Percentiles rank a stretch among this genome's conserved stretches.
These are phyloP conservation scores for Gracilaria caudata DNA, from an alignment of 23 red algal genomes.

Conservation along the genomic window DNA sequence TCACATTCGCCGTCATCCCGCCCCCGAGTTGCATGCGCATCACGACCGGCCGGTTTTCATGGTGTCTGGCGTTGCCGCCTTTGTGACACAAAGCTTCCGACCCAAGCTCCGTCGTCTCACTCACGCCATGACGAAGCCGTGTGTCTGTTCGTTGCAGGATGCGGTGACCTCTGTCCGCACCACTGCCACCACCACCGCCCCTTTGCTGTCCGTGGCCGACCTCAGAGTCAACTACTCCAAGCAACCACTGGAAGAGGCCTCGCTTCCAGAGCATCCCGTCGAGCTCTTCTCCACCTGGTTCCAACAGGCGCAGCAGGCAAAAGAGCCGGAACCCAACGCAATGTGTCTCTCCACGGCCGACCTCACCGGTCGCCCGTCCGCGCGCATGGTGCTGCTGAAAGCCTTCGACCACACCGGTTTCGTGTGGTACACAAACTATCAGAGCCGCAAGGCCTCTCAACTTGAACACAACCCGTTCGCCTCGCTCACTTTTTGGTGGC, in stretches of 20 bases:
- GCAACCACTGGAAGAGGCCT: slow-evolving; percentile 62
- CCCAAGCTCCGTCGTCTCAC: background rate
- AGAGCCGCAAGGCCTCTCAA: slow-evolving; percentile 76
- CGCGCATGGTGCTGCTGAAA: slow-evolving; percentile 89
- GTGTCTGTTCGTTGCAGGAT: background rate
- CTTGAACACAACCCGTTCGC: slow-evolving; percentile 78
- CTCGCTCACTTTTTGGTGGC: slow-evolving; percentile 95
- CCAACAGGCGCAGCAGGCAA: slow-evolving; percentile 57
- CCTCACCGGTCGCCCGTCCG: slow-evolving; percentile 56
- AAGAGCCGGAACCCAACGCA: slow-evolving; percentile 90
- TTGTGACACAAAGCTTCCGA: background rate
- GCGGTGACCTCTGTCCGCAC: background rate
- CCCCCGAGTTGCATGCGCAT: too few relatives aligned
- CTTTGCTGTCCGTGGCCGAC: slow-evolving; percentile 5
- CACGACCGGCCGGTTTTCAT: background rate
- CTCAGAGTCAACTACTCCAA: slow-evolving; percentile 82
- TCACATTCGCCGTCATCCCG: too few relatives aligned
- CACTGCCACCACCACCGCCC: background rate
- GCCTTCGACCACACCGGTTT: slow-evolving; percentile 75
- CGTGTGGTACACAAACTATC: slow-evolving; percentile 98
- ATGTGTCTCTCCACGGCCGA: slow-evolving; percentile 92
- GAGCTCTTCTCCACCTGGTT: slow-evolving; percentile 85
- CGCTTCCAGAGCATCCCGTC: slow-evolving; percentile 47
- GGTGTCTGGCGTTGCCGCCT: background rate
- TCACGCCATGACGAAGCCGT: background rate